phyloP scores from a whole-genome alignment of 768 basidiomycete genomes.

The Trametes cingulata region DNA sequence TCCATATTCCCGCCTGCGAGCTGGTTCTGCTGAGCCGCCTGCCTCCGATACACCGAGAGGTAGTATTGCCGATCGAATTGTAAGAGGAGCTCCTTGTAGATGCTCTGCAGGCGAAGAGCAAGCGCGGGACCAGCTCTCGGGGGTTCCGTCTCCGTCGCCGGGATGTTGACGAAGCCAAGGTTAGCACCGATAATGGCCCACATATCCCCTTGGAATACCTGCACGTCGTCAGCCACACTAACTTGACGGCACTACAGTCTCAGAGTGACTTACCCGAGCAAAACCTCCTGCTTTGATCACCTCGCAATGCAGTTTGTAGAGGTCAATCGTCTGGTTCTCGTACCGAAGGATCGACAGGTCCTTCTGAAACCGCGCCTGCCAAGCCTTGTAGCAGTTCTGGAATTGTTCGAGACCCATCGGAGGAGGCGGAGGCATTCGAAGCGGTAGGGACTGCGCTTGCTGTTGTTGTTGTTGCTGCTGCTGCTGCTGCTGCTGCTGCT shows the following conservation, averaged over 20 bases:
- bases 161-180: constrained; percentile 66
- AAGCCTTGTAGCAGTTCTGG: constrained; percentile 49
- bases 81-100: constrained; percentile 60
- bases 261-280: constrained; percentile 41
- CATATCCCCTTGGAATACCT: constrained; percentile 39
- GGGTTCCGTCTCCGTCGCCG: constrained; percentile 59
- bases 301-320: constrained; percentile 56
- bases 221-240: neutral
- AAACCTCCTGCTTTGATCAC: constrained; percentile 62
- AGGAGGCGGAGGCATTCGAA: constrained; percentile 30
- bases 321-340: constrained; percentile 59
- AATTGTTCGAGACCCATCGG: constrained; percentile 56
- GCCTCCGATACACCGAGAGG: neutral
- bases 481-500: constrained; percentile 3
- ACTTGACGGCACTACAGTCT: neutral
- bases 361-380: constrained; percentile 40
- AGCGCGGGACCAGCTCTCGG: constrained; percentile 61
- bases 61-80: constrained; percentile 51
- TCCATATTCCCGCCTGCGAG: neutral
- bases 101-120: constrained; percentile 58
- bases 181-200: constrained; percentile 72
- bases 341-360: constrained; percentile 46
- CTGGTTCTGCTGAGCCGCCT: neutral
- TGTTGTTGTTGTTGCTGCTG: constrained; percentile 31
- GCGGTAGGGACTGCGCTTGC: constrained; percentile 38